phyloP scores from a whole-genome alignment of 495 filamentous ascomycete species.

The Chaetomium fimeti region DNA sequence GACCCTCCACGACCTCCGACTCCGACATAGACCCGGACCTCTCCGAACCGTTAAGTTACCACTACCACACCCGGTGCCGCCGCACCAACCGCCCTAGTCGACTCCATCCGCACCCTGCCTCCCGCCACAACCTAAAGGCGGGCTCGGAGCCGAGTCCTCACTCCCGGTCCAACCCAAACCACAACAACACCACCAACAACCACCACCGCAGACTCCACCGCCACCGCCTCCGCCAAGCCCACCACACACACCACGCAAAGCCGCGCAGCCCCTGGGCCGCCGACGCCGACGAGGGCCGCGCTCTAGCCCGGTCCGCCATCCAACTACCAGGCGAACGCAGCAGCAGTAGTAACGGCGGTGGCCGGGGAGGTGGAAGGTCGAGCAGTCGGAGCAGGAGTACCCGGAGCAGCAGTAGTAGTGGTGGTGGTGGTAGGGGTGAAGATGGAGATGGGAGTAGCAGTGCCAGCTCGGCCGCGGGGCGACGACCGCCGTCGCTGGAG shows the following conservation, averaged over 20 bases:
- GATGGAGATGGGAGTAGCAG: neutral
- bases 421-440: no score
- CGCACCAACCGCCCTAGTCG: neutral
- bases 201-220: neutral
- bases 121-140: neutral
- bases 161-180: no score
- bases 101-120: neutral
- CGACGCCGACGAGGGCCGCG: conserved; percentile 13
- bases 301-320: neutral
- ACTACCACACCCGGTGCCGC: neutral
- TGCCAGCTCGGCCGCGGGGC: neutral
- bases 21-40: neutral
- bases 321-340: neutral
- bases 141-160: no score
- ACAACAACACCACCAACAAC: neutral
- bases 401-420: neutral
- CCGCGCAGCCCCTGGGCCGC: neutral
- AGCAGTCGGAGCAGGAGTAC: neutral
- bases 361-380: neutral
- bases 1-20: neutral
- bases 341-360: neutral
- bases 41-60: neutral
- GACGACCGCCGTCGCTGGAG: conserved; percentile 38
- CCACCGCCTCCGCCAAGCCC: neutral
- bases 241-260: conserved; percentile 6